phyloP scores from a whole-genome alignment of 2,329 filamentous ascomycete species.

The Calcarisporium arbuscula region DNA sequence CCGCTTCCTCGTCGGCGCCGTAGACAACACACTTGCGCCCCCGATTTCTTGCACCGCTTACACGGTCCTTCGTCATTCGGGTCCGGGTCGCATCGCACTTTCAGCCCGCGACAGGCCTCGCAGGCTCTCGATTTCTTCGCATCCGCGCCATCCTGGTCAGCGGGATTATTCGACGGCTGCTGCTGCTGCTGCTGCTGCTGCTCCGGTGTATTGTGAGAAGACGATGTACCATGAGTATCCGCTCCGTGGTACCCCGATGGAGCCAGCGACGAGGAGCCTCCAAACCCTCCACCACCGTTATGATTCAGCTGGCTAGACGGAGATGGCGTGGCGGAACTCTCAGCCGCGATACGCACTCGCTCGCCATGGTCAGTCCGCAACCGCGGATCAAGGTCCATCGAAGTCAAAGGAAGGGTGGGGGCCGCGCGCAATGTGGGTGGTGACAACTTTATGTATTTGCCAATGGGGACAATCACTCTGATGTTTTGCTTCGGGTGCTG shows the following conservation, averaged over 20 bases:
- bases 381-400: constrained; percentile 29
- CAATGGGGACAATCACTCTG: no score
- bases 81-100: constrained; percentile 81
- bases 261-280: no score
- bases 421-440: no score
- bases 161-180: constrained; percentile 10
- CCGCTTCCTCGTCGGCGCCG: constrained; percentile 66
- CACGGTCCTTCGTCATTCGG: constrained; percentile 58
- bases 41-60: constrained; percentile 73
- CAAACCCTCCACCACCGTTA: no score
- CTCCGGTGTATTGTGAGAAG: constrained; percentile 1
- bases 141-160: constrained; percentile 30
- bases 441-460: no score
- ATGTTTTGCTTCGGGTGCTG: no score
- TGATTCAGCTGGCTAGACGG: constrained; percentile 9
- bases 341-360: constrained; percentile 10
- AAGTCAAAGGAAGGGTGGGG: no score
- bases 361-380: constrained; percentile 18
- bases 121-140: constrained; percentile 65
- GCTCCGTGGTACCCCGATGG: constrained; percentile 15
- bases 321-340: constrained; percentile 11
- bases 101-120: constrained; percentile 68
- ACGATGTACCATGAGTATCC: constrained; percentile 17
- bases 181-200: constrained; percentile 12
- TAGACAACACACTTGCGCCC: constrained; percentile 72